Conservation (phyloP, 1,284 basidiomycete species). For the Tilletia walkeri region DNA sequence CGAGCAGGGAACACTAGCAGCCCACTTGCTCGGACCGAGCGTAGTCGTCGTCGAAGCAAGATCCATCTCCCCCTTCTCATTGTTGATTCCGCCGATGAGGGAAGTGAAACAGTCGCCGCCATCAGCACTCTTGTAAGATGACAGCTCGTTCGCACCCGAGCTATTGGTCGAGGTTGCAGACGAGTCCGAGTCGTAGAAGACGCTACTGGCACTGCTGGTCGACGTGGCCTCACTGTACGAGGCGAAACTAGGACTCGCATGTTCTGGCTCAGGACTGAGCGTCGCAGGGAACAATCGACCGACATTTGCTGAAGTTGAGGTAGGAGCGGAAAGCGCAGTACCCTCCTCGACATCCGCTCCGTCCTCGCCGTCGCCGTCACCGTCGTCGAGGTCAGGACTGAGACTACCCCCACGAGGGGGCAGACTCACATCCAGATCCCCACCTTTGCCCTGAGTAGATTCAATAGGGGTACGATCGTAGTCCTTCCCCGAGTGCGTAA, state of each 20-base stretch:
- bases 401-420: not conserved
- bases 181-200: slow-evolving; percentile 6
- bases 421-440: slow-evolving; percentile 13
- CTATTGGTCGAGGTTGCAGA: not conserved
- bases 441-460: slow-evolving; percentile 15
- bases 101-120: not conserved
- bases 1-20: not conserved
- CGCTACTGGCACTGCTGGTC: slow-evolving; percentile 10
- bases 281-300: not conserved
- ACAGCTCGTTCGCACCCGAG: not conserved
- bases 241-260: not conserved
- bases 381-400: not conserved
- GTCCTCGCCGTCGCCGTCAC: slow-evolving; percentile 4
- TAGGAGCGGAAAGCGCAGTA: not conserved
- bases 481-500: slow-evolving; percentile 16
- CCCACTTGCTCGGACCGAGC: slow-evolving; percentile 3
- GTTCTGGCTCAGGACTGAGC: not conserved
- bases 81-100: not conserved
- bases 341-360: not conserved
- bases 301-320: no score
- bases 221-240: not conserved
- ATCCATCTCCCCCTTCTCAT: not conserved
- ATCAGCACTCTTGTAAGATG: not conserved
- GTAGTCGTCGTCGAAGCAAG: not conserved
- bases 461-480: slow-evolving; percentile 18